Conservation (phyloP, 768 basidiomycete species). For the Trametes cinnabarina region DNA sequence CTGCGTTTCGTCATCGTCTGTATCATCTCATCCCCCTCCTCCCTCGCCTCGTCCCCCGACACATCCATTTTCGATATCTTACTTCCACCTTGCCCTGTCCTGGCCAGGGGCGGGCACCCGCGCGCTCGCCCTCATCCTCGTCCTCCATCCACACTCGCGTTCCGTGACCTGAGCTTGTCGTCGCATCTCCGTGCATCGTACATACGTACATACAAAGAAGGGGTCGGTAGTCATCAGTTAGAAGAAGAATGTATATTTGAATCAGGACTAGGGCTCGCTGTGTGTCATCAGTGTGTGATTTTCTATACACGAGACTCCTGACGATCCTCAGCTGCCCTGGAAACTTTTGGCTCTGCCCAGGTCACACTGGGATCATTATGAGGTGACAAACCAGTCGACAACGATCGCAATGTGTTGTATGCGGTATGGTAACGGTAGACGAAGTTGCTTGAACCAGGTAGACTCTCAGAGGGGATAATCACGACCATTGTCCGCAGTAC, state of each 20-base stretch:
- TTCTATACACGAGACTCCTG: not conserved
- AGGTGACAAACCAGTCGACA: too few species aligned
- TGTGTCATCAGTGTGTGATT: not conserved
- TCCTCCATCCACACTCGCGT: slow-evolving; percentile 3
- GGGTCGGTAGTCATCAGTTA: slow-evolving; percentile 13
- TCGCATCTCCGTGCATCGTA: slow-evolving; percentile 9
- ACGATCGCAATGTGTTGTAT: too few species aligned
- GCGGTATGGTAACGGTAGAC: too few species aligned
- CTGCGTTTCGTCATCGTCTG: slow-evolving; percentile 13
- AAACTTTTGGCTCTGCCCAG: too few species aligned
- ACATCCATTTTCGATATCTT: not conserved
- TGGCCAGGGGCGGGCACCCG: not conserved
- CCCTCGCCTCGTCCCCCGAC: not conserved
- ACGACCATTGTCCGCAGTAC: too few species aligned
- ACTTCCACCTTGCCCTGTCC: too few species aligned
- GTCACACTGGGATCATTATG: too few species aligned
- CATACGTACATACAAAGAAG: slow-evolving; percentile 18
- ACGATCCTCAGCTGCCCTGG: too few species aligned
- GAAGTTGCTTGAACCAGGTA: too few species aligned
- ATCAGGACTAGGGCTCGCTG: not conserved
- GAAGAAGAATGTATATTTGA: slow-evolving; percentile 23
- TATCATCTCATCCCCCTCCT: slow-evolving; percentile 8
- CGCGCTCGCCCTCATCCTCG: slow-evolving; percentile 5
- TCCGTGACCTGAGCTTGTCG: too few species aligned
- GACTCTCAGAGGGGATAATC: too few species aligned